These are phyloP conservation scores for Gilbertella persicaria DNA, from an alignment of 371 early-diverging fungal species.

Conservation along the genomic window DNA sequence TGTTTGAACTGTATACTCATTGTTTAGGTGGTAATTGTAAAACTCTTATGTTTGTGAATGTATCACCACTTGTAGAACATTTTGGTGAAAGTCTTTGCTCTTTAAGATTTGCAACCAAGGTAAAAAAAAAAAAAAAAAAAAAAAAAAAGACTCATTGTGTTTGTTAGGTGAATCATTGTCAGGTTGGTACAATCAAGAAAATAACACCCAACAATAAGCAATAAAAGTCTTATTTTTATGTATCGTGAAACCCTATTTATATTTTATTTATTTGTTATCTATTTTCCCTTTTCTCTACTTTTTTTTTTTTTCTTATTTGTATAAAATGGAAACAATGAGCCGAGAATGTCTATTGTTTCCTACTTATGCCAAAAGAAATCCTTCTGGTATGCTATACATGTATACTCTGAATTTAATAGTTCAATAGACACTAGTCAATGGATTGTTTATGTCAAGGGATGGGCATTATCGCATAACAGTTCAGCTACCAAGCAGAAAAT, in stretches of 20 bases:
- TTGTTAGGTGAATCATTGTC: slow-evolving; percentile 23
- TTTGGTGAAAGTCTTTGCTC: slow-evolving; percentile 92
- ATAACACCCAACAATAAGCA: too few relatives aligned
- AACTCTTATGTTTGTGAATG: slow-evolving; percentile 98
- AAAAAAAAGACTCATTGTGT: not conserved
- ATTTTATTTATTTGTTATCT: too few relatives aligned
- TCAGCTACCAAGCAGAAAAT: slow-evolving; percentile 31
- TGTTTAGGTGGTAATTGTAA: slow-evolving; percentile 87
- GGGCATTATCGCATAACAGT: slow-evolving; percentile 44
- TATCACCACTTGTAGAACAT: slow-evolving; percentile 77
- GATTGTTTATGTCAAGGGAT: slow-evolving; percentile 38
- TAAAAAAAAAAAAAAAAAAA: slow-evolving; percentile 22
- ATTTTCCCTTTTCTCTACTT: too few relatives aligned
- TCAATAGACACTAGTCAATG: slow-evolving; percentile 30
- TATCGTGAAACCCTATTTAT: too few relatives aligned
- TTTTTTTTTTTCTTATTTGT: too few relatives aligned
- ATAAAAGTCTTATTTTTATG: too few relatives aligned
- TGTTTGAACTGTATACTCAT: not conserved
- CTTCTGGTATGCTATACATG: slow-evolving; percentile 13
- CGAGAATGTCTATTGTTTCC: slow-evolving; percentile 28
- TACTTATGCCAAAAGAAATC: slow-evolving; percentile 20
- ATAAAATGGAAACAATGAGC: too few relatives aligned
- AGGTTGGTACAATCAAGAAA: slow-evolving; percentile 16
- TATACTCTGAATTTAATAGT: not conserved
- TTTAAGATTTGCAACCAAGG: slow-evolving; percentile 96